Evolutionary conservation across 1,284 basidiomycete genomes (phyloP), one percentile per base, ranked within the genome.

Genomic region (Boletellus sp.): DNA sequence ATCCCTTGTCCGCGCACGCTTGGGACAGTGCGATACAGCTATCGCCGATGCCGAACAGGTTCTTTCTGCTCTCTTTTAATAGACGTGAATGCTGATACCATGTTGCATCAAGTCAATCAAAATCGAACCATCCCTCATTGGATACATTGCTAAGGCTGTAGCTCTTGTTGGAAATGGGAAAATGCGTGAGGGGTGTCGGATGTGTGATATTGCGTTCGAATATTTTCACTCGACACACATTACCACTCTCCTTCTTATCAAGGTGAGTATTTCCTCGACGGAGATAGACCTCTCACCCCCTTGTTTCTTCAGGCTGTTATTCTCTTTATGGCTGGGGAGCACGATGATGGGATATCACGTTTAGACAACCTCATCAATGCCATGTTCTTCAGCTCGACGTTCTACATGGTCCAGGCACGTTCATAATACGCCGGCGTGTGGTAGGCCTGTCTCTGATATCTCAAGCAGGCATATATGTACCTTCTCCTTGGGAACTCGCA

Each of bases 1-100:
- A 21, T 47, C 54, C 8, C 47, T 57, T 12, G 12, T 56, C 1
- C 32, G 41, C 1, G 32, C 47, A 44, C 39, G 47, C 45, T 11
- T 55, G 18, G 6, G 7, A 36, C 13, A 30, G 8, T 55, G 33
- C 33, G 43, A 54, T 3, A 35, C 3, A 1, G 53, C 53, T 2
- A 36, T 55, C n/a, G 8, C 11, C 1, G 53, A 55, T 35, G 47
- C 48, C 5, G 15, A 43, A 35, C 6, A 46, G 39, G 53, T 55
- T 2, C 24, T 12, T 24, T 18, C 8, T 37, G 4, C 8, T 16
- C 8, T 32, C 30, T 18, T 45, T 8, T 51, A 19, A 3, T 13
- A 36, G 15, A 10, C 8, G 15, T 16, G 2, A 5, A 21, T 12
- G 3, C 26, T 33, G 10, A 42, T 18, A 2, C 30, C 16, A 39